Percentiles rank a stretch among this genome's conserved stretches.
phyloP scores from a whole-genome alignment of 371 early-diverging fungal genomes.

The Apophysomyces sp. region DNA sequence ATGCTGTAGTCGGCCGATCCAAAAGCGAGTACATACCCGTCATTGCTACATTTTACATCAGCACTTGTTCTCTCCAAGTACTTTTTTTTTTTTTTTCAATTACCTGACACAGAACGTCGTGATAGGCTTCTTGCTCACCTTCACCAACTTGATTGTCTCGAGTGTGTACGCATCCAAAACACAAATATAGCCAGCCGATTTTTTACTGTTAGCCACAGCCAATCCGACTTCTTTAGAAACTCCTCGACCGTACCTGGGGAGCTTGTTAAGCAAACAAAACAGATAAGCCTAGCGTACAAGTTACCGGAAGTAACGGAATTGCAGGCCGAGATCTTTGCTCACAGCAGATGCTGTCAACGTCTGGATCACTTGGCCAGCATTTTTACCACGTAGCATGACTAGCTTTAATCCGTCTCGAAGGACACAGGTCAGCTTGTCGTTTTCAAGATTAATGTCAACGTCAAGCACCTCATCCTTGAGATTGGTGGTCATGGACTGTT shows the following conservation, averaged over 20 bases:
- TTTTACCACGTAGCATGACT: constrained; percentile 45
- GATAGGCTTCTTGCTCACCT: constrained; percentile 35
- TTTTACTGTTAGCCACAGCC: constrained; percentile 33
- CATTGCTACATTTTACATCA: constrained; percentile 37
- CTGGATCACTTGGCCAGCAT: constrained; percentile 56
- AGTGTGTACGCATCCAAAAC: constrained; percentile 42
- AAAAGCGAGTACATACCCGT: constrained; percentile 60
- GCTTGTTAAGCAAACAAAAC: constrained; percentile 13
- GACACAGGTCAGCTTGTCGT: constrained; percentile 47
- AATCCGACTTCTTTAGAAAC: constrained; percentile 40
- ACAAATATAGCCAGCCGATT: constrained; percentile 27
- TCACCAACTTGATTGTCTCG: constrained; percentile 18
- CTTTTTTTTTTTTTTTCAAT: not conserved
- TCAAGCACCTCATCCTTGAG: constrained; percentile 59
- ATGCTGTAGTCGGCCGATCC: constrained; percentile 58
- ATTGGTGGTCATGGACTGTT: constrained; percentile 7
- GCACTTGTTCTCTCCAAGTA: not conserved
- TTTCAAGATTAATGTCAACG: constrained; percentile 58
- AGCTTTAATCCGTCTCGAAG: constrained; percentile 50
- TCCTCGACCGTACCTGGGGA: constrained; percentile 51
- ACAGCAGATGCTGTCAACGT: constrained; percentile 50
- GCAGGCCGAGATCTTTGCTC: constrained; percentile 42
- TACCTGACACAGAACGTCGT: constrained; percentile 37
- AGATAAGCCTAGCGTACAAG: not conserved
- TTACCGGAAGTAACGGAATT: constrained; percentile 57